Evolutionary conservation across 2,329 filamentous ascomycete genomes (phyloP).

Genomic region (Arthrobotrys musiformis): DNA sequence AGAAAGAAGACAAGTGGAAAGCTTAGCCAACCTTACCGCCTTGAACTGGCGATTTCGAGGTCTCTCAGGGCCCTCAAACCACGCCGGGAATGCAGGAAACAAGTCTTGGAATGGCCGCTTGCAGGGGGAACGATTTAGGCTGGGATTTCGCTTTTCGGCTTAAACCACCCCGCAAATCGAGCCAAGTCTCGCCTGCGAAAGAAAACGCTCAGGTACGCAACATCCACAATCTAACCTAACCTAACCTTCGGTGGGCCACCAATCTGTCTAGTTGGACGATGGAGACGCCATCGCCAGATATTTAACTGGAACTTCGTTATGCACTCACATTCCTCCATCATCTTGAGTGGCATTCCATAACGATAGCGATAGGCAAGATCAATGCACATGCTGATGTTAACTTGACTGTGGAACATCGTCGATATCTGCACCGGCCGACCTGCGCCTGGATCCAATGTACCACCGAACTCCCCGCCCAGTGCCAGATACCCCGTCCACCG

Average conservation of each 20-base stretch:
- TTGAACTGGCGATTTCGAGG: background rate
- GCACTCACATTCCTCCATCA: background rate
- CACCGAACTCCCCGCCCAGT: slow-evolving; percentile 52
- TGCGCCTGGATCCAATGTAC: slow-evolving; percentile 51
- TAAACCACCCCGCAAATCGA: slow-evolving; percentile 48
- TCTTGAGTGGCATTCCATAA: background rate
- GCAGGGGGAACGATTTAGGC: slow-evolving; percentile 12
- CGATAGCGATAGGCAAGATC: background rate
- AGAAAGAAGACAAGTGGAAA: background rate
- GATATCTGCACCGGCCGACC: no score
- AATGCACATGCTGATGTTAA: slow-evolving; percentile 25
- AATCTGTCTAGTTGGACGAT: no score
- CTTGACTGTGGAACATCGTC: background rate
- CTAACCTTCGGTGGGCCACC: background rate
- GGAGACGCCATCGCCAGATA: slow-evolving; percentile 5
- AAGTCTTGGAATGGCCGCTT: background rate
- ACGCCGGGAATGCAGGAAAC: background rate
- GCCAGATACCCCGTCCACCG: slow-evolving; percentile 48
- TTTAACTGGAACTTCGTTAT: no score
- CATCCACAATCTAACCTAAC: no score
- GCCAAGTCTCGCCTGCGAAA: background rate
- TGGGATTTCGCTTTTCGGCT: slow-evolving; percentile 33
- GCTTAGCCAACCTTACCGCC: background rate
- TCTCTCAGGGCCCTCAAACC: background rate
- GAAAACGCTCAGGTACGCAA: slow-evolving; percentile 7